phyloP scores from a whole-genome alignment of 805 yeast species.

The Tetrapisispora fleetii region DNA sequence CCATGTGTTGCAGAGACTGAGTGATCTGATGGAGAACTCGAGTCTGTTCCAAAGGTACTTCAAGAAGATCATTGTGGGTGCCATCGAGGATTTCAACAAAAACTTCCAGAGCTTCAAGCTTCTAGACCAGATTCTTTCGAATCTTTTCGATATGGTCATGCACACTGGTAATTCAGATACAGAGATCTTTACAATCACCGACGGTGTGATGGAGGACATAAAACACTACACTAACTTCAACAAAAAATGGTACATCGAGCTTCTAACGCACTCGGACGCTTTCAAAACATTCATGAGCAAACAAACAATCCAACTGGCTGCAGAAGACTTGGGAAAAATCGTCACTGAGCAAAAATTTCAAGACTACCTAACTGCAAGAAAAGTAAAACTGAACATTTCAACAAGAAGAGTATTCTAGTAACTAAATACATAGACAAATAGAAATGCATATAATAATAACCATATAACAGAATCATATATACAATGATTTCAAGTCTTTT shows the following conservation, averaged over 20 bases:
- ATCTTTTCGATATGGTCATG: conserved; percentile 7
- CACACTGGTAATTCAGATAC: conserved; percentile 8
- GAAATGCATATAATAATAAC: no score
- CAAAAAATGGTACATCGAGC: conserved; percentile 5
- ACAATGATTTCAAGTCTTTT: no score
- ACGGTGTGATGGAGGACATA: conserved; percentile 8
- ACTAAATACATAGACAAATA: neutral
- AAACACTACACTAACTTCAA: conserved; percentile 12
- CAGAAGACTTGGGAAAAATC: neutral
- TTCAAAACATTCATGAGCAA: conserved; percentile 7
- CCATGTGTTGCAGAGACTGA: neutral
- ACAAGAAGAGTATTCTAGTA: conserved; percentile 3
- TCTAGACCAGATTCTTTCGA: conserved; percentile 4
- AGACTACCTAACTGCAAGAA: conserved; percentile 1
- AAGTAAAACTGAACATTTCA: conserved; percentile 1
- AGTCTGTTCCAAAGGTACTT: conserved; percentile 4
- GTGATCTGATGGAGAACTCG: neutral
- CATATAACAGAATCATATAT: no score
- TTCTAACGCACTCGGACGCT: conserved; percentile 4
- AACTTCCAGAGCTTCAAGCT: conserved; percentile 15
- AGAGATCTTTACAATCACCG: conserved; percentile 6
- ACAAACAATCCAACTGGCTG: neutral
- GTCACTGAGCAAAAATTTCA: conserved; percentile 1
- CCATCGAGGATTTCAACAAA: conserved; percentile 14
- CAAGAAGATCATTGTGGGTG: conserved; percentile 10